These are phyloP conservation scores for Kodamaea arcana DNA, from an alignment of 1,139 yeast species.

Conservation along the genomic window DNA sequence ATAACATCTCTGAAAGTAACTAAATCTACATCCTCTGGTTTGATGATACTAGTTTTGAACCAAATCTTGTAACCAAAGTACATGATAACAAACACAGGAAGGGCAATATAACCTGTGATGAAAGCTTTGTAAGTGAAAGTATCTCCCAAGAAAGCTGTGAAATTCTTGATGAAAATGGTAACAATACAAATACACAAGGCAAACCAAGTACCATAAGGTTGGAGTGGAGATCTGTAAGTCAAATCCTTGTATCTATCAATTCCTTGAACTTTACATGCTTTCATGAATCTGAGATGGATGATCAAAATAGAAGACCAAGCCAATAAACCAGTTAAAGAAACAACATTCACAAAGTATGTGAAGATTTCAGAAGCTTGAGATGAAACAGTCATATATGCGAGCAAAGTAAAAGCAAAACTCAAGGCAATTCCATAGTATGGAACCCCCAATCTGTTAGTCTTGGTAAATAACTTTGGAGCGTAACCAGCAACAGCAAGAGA, in stretches of 20 bases:
- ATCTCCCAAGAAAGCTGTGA: slow-evolving; percentile 60
- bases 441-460: slow-evolving; percentile 62
- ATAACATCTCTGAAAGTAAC: slow-evolving; percentile 59
- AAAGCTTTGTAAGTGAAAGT: slow-evolving; percentile 57
- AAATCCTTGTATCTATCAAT: slow-evolving; percentile 36
- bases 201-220: slow-evolving; percentile 60
- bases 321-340: slow-evolving; percentile 26
- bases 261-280: slow-evolving; percentile 67
- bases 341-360: slow-evolving; percentile 25
- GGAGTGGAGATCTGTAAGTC: slow-evolving; percentile 61
- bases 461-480: slow-evolving; percentile 44
- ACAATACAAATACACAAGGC: slow-evolving; percentile 52
- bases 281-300: slow-evolving; percentile 60
- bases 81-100: slow-evolving; percentile 59
- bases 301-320: slow-evolving; percentile 28
- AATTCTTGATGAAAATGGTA: slow-evolving; percentile 66
- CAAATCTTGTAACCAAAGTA: slow-evolving; percentile 56
- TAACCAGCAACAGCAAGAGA: slow-evolving; percentile 45
- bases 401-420: slow-evolving; percentile 29
- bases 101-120: slow-evolving; percentile 75
- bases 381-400: slow-evolving; percentile 25
- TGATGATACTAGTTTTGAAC: slow-evolving; percentile 48
- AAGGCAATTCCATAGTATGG: slow-evolving; percentile 45
- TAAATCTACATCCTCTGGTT: slow-evolving; percentile 60
- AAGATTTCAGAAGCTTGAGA: slow-evolving; percentile 21